Base-by-base conservation (phyloP, 495 filamentous ascomycete species). In the Neurospora terricola region DNA sequence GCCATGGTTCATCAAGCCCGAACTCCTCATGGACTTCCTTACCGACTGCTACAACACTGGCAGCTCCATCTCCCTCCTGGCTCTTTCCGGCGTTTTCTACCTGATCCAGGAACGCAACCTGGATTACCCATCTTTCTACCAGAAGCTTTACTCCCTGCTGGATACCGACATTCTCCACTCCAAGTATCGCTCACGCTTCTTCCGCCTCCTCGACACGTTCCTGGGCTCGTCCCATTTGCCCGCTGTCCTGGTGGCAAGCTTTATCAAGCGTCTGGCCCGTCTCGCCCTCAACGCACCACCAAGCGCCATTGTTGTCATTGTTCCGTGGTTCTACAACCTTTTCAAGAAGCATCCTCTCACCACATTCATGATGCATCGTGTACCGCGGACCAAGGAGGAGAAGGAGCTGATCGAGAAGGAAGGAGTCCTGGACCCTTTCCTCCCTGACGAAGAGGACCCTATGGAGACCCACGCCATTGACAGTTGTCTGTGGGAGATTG, bases 1-100 rank as follows among this genome's bases (percentile, higher is more conserved):
- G 69, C 94, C 96, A 1, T 95, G 92, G 91, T 97, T 98, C 82
- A 87, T 82, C 40, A 90, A 92, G 42, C 90, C 92, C 7, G 94
- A 97, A 77, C 85, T 95, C 9, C 86, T 99, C n/a, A 94, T 98
- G 91, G 96, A 99, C 83, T 98, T 98, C 82, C 83, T 99, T 43
- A 97, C 94, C 3, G 94, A 97, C 81, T 94, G 90, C 18, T 98
- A 95, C 82, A 88, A 97, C 76, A 81, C 88, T 21, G 94, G 96
- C 70, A 96, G 96, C 71, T 90, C 92, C 6, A 92, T 87, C 10
- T 93, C 96, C 5, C 88, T 98, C 4, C 87, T 97, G 34, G 94
- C 96, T 3, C 86, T 99, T 0, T 96, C 94, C 6, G 95, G 96
- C 45, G 89, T 99, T 27, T 99, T 97, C 84, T 94, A 97, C 78